Base-by-base conservation (phyloP, 2,329 filamentous ascomycete species). In the Xylaria sp. region DNA sequence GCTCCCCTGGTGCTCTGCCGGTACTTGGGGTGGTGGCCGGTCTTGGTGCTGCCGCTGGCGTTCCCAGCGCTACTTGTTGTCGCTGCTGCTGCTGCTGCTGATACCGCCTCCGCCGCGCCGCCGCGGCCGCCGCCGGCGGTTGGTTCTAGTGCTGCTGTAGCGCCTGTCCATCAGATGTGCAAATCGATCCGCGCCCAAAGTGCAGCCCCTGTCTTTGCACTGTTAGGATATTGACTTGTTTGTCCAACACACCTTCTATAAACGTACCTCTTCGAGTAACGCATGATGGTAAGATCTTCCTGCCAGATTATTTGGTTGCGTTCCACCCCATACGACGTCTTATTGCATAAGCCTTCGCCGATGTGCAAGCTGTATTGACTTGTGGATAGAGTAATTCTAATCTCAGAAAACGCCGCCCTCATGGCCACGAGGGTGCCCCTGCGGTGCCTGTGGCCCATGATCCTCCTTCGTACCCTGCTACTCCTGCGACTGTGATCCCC, bases 361-460 rank as follows among this genome's bases (percentile, higher is more conserved):
- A 71, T 75, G 74, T 78, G 73, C 78, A 73, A 74, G 74, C 68
- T 39, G 39, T 68, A 73, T 79, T 80, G 77, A 79, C 75, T 73
- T 72, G 74, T 73, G 68, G 76, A 71, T 77, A 80, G 79, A 78
- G 77, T 76, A 78, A 78, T 73, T 78, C 72, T 75, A 79, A 79
- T 74, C 77, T 81, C 72, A 84, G 82, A 78, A 84, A 83, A 78
- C 83, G 83, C 67, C 81, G 83, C 78, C 79, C 80, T 72, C 80
- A 81, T 75, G 78, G 77, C 76, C 77, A 79, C 67, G 80, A 80
- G 69, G 80, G 80, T 73, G 74, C 77, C 73, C 75, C 79, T 78
- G 73, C 74, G 72, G 80, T 79, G 77, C 74, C 78, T 73, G 77
- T 75, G 69, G 73, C 79, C 74, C 79, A 81, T 73, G 76, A 75